phyloP scores from a whole-genome alignment of 1,284 basidiomycete genomes.

The Ganoderma sinense region DNA sequence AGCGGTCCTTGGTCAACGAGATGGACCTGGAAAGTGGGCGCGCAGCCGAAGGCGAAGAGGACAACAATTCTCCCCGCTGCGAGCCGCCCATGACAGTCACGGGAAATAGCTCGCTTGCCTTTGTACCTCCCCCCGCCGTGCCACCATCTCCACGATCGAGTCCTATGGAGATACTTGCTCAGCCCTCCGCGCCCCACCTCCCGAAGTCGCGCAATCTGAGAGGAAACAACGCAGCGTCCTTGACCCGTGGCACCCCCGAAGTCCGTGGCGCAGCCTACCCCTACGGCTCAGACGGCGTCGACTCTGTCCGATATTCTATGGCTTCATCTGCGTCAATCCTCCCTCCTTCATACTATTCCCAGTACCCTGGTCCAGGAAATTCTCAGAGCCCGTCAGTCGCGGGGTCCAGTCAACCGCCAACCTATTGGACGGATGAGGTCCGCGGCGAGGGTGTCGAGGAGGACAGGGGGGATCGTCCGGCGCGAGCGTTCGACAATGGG shows the following conservation, averaged over 20 bases:
- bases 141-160: neutral
- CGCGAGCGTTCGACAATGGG: neutral
- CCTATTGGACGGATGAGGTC: neutral
- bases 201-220: neutral
- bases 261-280: neutral
- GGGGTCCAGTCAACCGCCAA: neutral
- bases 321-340: neutral
- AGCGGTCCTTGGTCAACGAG: neutral
- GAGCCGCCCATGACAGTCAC: neutral
- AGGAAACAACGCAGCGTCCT: neutral
- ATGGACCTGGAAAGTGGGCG: neutral
- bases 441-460: neutral
- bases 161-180: neutral
- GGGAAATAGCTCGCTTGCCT: neutral
- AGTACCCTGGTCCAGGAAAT: neutral
- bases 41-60: neutral
- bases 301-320: neutral
- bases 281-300: neutral
- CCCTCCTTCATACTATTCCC: neutral
- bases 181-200: neutral
- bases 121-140: neutral
- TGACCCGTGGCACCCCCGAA: too few species aligned
- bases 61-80: neutral
- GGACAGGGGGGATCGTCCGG: neutral
- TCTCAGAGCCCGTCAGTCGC: neutral